Conservation (phyloP, 2,329 filamentous ascomycete species). For the Plectosphaerella cucumerina region DNA sequence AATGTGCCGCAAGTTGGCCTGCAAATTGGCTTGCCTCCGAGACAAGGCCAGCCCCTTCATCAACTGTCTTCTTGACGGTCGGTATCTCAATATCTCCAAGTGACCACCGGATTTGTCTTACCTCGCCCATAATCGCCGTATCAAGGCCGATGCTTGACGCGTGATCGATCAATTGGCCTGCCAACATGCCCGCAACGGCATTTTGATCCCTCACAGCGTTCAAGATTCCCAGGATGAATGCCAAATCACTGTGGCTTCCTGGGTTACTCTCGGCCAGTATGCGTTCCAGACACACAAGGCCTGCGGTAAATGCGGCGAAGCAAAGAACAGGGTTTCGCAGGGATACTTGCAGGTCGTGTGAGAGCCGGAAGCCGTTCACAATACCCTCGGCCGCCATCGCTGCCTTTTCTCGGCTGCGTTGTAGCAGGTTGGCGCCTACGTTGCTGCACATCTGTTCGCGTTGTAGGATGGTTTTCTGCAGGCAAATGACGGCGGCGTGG, state of each 20-base stretch:
- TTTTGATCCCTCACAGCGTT: background rate
- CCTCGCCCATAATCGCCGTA: background rate
- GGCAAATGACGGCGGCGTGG: slow-evolving; percentile 65
- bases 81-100: background rate
- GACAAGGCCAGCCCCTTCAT: background rate
- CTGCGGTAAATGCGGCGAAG: slow-evolving; percentile 66
- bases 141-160: background rate
- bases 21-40: background rate
- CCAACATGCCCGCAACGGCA: background rate
- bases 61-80: background rate
- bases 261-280: background rate
- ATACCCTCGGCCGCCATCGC: slow-evolving; percentile 65
- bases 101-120: background rate
- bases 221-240: background rate
- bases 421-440: slow-evolving; percentile 37
- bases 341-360: slow-evolving; percentile 23
- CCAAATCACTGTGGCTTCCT: background rate
- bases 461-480: slow-evolving; percentile 60
- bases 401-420: slow-evolving; percentile 62
- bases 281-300: slow-evolving; percentile 61
- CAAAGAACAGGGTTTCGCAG: slow-evolving; percentile 66
- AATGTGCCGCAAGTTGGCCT: background rate
- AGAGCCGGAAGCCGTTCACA: slow-evolving; percentile 63
- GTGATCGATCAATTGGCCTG: background rate
- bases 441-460: slow-evolving; percentile 18